Evolutionary conservation across 2,329 filamentous ascomycete species (phyloP), one percentile per base, ranked within the genome.

Genomic region (Sarocladium strictum): DNA sequence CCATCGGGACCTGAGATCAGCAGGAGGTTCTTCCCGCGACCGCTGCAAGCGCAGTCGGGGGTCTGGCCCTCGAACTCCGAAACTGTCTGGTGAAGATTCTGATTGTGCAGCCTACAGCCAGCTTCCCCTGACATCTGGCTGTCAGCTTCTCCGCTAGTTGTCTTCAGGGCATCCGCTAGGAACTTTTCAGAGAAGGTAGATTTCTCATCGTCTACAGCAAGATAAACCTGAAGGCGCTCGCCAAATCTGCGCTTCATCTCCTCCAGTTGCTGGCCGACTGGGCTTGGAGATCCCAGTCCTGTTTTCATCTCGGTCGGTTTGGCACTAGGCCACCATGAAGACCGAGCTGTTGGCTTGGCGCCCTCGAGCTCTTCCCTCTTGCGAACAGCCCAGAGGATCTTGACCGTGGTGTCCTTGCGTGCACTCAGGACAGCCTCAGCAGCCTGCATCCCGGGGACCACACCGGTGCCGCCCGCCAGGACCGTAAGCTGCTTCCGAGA

Each of bases 1-100:
- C 94, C 93, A 54, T 96, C 90, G 0, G 94, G 93, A 0, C 94
- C 94, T 1, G 91, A 96, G 1, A 97, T 81, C 55, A 96, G 76
- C n/a, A 97, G 74, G 19, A 96, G 67, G 57, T 84, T 85, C 58
- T 79, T 81, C 1, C 80, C 77, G 1, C 70, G 63, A 11, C 53
- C 38, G 11, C 55, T 27, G 10, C 63, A 61, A 5, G 61, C 62
- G 23, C 50, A 53, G 19, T 17, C 24, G n/a, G 50, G 50, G 3
- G 50, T 35, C 23, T 50, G 27, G 11, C 59, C 49, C 49, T 67
- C 65, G 53, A 70, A 70, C 43, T 70, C 65, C 9, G 68, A 67
- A 19, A 61, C 59, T 11, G 53, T 50, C 12, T 61, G 56, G 19
- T 71, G 66, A 55, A 67, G 60, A 14, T 58, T 56, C 52, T 68